Base-by-base conservation (phyloP, 768 basidiomycete genomes). In the Leccinum disarticulatum region DNA sequence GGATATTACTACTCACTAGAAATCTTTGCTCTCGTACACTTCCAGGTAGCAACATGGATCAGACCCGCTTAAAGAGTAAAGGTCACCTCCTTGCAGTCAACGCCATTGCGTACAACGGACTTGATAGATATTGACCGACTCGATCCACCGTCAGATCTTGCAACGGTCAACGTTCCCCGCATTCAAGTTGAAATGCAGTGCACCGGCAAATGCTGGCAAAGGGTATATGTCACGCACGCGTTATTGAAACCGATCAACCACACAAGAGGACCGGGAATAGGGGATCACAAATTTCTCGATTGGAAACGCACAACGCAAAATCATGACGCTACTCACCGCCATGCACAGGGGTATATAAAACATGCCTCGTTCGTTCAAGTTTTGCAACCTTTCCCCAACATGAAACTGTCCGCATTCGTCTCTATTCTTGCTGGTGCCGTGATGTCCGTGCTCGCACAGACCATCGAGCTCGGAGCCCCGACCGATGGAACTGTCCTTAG, bases 391-490 rank as follows among this genome's bases (percentile, higher is more conserved):
- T 25, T 25, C 28, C 8, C 14, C 6, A 55, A 14, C 17, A 71
- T 73, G 72, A 70, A 59, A 50, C 17, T 59, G 35, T 38, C 64
- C 46, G 6, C 60, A 15, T 6, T 33, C n/a, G 36, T 61, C 28
- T 31, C 43, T 53, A 22, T 64, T 35, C 48, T 69, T 8, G 36
- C 46, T 19, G 31, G 55, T 13, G 61, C 47, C 9, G 60, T 52
- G 7, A 60, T 51, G 0, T 58, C 59, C 43, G 66, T 61, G 13
- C 38, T 73, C 9, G 65, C 66, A 7, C 71, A 74, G 62, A 73
- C 72, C 1, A 74, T 73, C 9, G 57, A 64, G 35, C 56, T 74
- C 7, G 69, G 66, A 27, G 5, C 47, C 31, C 73, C 73, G 15
- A 55, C 61, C 6, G n/a, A 64, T 3, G 71, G 73, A 14, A 35